These are phyloP conservation scores for Hippophae tibetana DNA, from an alignment of 306 rosid species.

Conservation along the genomic window DNA sequence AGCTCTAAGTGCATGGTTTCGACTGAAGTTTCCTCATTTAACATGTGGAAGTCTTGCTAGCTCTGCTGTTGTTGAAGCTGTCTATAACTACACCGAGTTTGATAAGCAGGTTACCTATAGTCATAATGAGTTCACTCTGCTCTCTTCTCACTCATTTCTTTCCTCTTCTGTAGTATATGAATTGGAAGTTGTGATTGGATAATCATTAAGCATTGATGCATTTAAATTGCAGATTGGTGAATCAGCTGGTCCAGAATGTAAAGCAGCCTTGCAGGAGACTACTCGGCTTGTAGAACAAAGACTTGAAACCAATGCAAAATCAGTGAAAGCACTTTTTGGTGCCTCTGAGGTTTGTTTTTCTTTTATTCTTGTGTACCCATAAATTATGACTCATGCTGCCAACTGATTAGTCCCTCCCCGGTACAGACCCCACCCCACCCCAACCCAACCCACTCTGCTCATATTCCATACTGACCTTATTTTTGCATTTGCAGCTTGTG, in stretches of 20 bases:
- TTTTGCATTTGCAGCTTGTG: slow-evolving; percentile 48
- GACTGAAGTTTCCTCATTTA: slow-evolving; percentile 89
- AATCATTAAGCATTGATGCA: neutral
- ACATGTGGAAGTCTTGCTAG: slow-evolving; percentile 98
- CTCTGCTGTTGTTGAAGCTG: slow-evolving; percentile 88
- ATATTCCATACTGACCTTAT: slow-evolving; percentile 5
- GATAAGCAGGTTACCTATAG: slow-evolving; percentile 62
- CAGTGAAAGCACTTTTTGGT: slow-evolving; percentile 53
- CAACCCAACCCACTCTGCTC: neutral
- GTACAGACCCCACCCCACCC: neutral
- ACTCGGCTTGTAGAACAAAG: slow-evolving; percentile 52
- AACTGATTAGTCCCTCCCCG: slow-evolving; percentile 8
- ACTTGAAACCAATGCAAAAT: slow-evolving; percentile 37
- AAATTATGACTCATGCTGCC: neutral
- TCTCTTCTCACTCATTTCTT: neutral
- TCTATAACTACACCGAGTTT: slow-evolving; percentile 62
- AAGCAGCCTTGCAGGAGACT: slow-evolving; percentile 71
- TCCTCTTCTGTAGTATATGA: neutral
- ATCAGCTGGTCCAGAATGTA: slow-evolving; percentile 87
- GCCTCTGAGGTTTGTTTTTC: slow-evolving; percentile 49
- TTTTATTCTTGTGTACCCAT: slow-evolving; percentile 4
- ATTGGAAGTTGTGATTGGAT: neutral
- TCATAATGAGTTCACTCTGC: neutral
- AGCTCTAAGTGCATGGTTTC: slow-evolving; percentile 98
- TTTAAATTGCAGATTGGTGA: slow-evolving; percentile 62